Conservation (phyloP, 768 basidiomycete species). For the Pluteus cervinus region DNA sequence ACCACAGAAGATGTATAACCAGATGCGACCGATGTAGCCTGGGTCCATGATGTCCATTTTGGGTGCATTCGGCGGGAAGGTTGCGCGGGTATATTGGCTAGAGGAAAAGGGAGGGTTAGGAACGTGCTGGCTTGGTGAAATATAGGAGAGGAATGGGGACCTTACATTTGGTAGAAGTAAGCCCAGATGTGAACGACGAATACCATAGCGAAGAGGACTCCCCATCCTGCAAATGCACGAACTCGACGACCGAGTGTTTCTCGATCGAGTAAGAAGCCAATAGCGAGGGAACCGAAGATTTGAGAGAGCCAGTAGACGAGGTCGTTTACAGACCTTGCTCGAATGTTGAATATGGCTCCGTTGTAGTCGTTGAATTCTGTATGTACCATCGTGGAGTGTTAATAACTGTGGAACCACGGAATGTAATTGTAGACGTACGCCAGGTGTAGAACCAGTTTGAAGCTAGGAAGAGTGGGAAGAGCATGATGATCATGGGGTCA, state of each 20-base stretch:
- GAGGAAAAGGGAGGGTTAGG: neutral
- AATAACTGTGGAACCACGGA: constrained; percentile 3
- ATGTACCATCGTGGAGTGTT: constrained; percentile 3
- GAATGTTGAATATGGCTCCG: constrained; percentile 71
- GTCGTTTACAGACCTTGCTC: constrained; percentile 69
- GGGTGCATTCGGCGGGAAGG: constrained; percentile 47
- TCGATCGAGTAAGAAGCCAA: constrained; percentile 64
- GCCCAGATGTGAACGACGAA: constrained; percentile 71
- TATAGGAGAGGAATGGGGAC: too few relatives aligned
- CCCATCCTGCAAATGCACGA: constrained; percentile 70
- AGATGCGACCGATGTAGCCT: constrained; percentile 47
- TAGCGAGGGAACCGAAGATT: constrained; percentile 65
- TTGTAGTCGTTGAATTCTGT: constrained; percentile 77
- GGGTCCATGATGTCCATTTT: constrained; percentile 56
- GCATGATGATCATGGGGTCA: constrained; percentile 65
- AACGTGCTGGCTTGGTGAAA: too few relatives aligned
- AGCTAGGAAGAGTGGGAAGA: constrained; percentile 82
- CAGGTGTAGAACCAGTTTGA: constrained; percentile 84
- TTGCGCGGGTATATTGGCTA: constrained; percentile 11
- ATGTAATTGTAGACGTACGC: constrained; percentile 39
- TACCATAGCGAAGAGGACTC: constrained; percentile 52
- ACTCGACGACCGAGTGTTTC: constrained; percentile 48
- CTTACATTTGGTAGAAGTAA: constrained; percentile 66
- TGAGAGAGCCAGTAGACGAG: constrained; percentile 77
- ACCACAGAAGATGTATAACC: constrained; percentile 67